Evolutionary conservation across 208 protist species (phyloP).

Genomic region (Crithidia thermophila): DNA sequence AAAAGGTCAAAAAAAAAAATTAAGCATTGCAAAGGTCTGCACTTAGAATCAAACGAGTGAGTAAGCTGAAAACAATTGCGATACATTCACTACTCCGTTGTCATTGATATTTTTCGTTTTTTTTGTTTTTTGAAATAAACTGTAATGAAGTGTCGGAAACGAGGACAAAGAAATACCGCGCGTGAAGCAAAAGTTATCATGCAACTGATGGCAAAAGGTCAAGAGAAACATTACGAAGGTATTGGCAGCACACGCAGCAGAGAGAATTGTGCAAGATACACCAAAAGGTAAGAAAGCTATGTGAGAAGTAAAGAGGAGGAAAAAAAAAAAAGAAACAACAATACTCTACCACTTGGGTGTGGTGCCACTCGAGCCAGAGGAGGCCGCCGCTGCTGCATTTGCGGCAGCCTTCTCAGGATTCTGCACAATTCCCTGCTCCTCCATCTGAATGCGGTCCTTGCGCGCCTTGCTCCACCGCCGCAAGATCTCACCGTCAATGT

Average conservation of each 20-base stretch:
- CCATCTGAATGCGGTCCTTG: slow-evolving; percentile 38
- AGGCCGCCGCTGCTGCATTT: slow-evolving; percentile 25
- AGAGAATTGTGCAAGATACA: not conserved
- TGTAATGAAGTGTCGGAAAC: no score
- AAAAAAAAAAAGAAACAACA: slow-evolving; percentile 6
- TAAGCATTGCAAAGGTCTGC: no score
- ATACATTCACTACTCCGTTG: no score
- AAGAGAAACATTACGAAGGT: not conserved
- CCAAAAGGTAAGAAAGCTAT: not conserved
- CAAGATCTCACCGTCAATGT: slow-evolving; percentile 53
- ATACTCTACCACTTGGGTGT: slow-evolving; percentile 51
- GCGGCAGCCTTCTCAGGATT: not conserved
- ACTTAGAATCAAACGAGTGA: no score
- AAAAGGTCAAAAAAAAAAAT: not conserved
- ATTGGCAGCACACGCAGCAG: not conserved
- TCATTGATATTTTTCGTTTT: no score
- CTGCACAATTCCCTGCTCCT: slow-evolving; percentile 45
- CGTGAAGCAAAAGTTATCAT: not conserved
- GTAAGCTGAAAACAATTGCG: no score
- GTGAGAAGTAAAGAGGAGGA: not conserved
- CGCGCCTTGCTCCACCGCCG: slow-evolving; percentile 53
- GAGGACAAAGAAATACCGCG: not conserved
- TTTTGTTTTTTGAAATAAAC: no score
- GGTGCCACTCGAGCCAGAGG: slow-evolving; percentile 35
- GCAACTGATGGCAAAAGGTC: no score